These are phyloP conservation scores for Castanea crenata DNA, from an alignment of 306 rosid species.

Conservation along the genomic window DNA sequence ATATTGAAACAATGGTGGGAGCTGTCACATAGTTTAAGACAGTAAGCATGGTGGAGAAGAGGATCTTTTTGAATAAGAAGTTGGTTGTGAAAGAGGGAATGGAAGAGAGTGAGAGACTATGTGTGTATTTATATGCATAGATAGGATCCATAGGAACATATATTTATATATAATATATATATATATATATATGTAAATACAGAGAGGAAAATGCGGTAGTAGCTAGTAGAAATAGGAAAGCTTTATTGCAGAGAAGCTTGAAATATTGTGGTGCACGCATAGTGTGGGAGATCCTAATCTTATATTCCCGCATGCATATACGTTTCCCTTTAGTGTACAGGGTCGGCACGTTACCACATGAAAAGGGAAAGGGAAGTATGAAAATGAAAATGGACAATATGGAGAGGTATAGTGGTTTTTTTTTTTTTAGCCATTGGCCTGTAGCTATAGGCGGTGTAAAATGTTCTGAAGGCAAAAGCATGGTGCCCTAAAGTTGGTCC, in stretches of 20 bases:
- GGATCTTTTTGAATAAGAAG: slow-evolving; percentile 21
- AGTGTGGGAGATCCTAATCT: slow-evolving; percentile 36
- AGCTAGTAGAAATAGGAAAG: neutral
- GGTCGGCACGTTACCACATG: slow-evolving; percentile 66
- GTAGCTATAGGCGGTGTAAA: neutral
- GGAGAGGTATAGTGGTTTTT: no score
- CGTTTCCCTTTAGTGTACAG: slow-evolving; percentile 57
- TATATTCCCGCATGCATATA: slow-evolving; percentile 89
- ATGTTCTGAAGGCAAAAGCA: slow-evolving; percentile 43
- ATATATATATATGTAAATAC: no score
- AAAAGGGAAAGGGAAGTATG: slow-evolving; percentile 26
- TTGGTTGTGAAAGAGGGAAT: neutral
- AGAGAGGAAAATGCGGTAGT: neutral
- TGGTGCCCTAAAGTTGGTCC: slow-evolving; percentile 25
- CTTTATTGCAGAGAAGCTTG: slow-evolving; percentile 3
- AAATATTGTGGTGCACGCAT: slow-evolving; percentile 56
- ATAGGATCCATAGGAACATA: neutral
- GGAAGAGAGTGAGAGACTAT: neutral
- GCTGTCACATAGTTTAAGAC: slow-evolving; percentile 10
- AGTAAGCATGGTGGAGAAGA: slow-evolving; percentile 18
- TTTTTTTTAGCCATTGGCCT: no score
- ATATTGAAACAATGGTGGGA: neutral
- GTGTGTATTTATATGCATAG: neutral
- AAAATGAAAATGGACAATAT: slow-evolving; percentile 11
- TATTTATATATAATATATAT: no score